Evolutionary conservation across 2,329 filamentous ascomycete genomes (phyloP), one percentile per base, ranked within the genome.

Genomic region (Apiospora koreana): DNA sequence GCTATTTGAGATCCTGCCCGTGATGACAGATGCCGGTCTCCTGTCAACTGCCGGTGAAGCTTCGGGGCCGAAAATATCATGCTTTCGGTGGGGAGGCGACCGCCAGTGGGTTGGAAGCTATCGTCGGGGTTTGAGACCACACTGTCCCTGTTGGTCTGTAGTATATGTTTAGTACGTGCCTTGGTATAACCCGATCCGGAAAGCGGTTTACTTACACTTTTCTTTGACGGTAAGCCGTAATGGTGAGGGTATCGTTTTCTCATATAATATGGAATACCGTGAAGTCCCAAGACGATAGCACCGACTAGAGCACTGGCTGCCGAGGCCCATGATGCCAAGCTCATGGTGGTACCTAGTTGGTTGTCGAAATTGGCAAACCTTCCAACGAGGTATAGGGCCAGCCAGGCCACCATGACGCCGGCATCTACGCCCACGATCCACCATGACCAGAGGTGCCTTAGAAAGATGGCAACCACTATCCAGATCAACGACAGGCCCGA

Each of bases 391-490:
- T 50, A 68, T 10, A 54, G 31, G 10, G 23, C 45, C 66, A 68
- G 43, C 66, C 66, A 68, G 28, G n/a, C 43, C 18, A 50, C 43
- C 45, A 68, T 41, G n/a, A 68, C n/a, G n/a, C 28, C 21, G 31
- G 35, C 41, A 48, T 68, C 66, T 18, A 42, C n/a, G n/a, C 43
- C 45, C 45, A 68, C 66, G 43, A 68, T 54, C 66, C 66, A 68
- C 66, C 66, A 68, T 18, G 66, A 42, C 66, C 66, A 68, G 18
- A 68, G 16, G 25, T 68, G 66, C 23, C 66, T 68, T 12, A 68
- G 45, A 23, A 68, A 68, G 14, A 54, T 50, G 45, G 66, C 45
- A 23, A 54, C 35, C n/a, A 54, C 31, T 18, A 54, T 18, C 66
- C 66, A 68, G 21, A 68, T 14, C 45, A 68, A 31, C 45, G 66